These are phyloP conservation scores for Fusarium sp. DNA, from an alignment of 2,329 filamentous ascomycete species.

Conservation along the genomic window DNA sequence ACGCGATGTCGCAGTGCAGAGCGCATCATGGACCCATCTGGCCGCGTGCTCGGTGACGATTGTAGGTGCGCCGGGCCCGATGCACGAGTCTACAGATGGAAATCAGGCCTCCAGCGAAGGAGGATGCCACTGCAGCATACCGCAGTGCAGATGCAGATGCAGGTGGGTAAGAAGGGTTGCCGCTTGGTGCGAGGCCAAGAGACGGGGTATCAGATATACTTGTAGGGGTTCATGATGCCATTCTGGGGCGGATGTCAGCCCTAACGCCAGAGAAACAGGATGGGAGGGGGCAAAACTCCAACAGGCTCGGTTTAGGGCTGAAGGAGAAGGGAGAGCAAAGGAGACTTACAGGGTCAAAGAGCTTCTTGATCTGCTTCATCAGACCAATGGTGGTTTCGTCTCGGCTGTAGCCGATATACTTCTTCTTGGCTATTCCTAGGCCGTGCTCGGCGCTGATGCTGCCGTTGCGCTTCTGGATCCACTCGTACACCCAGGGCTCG, in stretches of 20 bases:
- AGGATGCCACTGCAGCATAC: slow-evolving; percentile 16
- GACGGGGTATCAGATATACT: slow-evolving; percentile 75
- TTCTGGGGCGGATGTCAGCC: slow-evolving; percentile 69
- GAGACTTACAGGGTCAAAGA: slow-evolving; percentile 89
- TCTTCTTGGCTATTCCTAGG: slow-evolving; percentile 93
- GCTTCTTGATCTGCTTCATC: slow-evolving; percentile 94
- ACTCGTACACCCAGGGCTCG: slow-evolving; percentile 98
- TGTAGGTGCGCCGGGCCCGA: background rate
- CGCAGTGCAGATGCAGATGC: background rate
- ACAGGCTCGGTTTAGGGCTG: slow-evolving; percentile 3
- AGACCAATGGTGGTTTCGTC: slow-evolving; percentile 86
- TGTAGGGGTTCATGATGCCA: slow-evolving; percentile 99
- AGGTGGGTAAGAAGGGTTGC: slow-evolving; percentile 25
- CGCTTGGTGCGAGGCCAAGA: slow-evolving; percentile 21
- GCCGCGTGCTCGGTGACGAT: background rate
- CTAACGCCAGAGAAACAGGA: slow-evolving; percentile 20
- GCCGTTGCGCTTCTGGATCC: slow-evolving; percentile 87
- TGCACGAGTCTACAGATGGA: slow-evolving; percentile 1
- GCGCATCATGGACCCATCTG: slow-evolving; percentile 5
- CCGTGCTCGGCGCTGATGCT: slow-evolving; percentile 98
- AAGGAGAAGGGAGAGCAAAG: slow-evolving; percentile 12
- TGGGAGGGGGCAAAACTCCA: slow-evolving; percentile 1
- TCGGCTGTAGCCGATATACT: slow-evolving; percentile 92
- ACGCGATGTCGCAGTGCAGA: slow-evolving; percentile 2
- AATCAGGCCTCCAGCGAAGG: slow-evolving; percentile 19